Conservation (phyloP, 345 rosid species). For the Camelina neglecta region DNA sequence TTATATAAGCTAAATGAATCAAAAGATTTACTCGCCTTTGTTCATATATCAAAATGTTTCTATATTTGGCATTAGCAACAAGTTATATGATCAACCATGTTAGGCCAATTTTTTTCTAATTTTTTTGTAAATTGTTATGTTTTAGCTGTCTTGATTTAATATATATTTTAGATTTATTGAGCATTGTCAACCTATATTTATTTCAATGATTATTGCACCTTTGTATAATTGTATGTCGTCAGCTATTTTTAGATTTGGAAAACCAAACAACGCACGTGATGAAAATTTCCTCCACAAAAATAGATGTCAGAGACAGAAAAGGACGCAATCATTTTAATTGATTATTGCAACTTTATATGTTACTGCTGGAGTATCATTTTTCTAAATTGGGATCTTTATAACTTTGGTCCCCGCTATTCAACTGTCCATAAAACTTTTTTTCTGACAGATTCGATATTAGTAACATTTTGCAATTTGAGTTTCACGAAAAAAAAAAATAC, state of each 20-base stretch:
- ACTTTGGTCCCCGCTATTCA: neutral
- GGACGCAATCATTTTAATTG: neutral
- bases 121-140: too few relatives aligned
- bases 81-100: neutral
- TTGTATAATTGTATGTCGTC: too few relatives aligned
- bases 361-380: neutral
- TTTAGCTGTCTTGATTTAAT: too few relatives aligned
- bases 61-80: neutral
- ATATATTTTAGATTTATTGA: too few relatives aligned
- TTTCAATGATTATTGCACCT: neutral
- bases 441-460: neutral
- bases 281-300: neutral
- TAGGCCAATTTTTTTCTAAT: neutral
- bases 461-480: too few relatives aligned
- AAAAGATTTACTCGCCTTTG: neutral
- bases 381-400: neutral
- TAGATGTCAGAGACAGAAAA: neutral
- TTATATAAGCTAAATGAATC: too few relatives aligned
- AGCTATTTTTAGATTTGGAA: neutral
- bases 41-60: too few relatives aligned
- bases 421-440: neutral
- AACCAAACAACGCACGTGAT: neutral
- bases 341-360: neutral
- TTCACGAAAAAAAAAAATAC: too few relatives aligned
- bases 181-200: neutral